These are phyloP conservation scores for Verticillium nonalfalfae DNA, from an alignment of 2,329 filamentous ascomycete species.

Conservation along the genomic window DNA sequence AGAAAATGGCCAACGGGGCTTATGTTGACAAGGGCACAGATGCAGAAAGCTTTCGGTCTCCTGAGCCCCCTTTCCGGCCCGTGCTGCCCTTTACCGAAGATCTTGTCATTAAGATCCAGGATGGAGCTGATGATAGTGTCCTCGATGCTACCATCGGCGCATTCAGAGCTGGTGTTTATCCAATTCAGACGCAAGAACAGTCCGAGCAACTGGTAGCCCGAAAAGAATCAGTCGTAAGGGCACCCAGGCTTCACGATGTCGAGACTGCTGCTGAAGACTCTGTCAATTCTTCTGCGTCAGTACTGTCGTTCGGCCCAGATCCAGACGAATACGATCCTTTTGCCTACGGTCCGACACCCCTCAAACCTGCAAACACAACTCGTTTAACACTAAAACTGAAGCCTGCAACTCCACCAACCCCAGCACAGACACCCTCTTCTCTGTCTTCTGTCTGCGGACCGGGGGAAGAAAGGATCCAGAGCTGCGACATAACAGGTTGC, in stretches of 20 bases:
- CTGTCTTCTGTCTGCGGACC: slow-evolving; percentile 4
- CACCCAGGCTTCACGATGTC: neutral
- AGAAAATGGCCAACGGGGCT: slow-evolving; percentile 18
- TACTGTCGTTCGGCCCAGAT: slow-evolving; percentile 3
- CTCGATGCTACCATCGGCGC: slow-evolving; percentile 40
- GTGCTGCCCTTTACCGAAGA: slow-evolving; percentile 50
- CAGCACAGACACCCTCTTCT: slow-evolving; percentile 34
- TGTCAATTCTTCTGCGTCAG: slow-evolving; percentile 4
- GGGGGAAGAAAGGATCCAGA: slow-evolving; percentile 31
- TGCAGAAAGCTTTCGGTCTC: slow-evolving; percentile 17
- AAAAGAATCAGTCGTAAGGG: neutral
- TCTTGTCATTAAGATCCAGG: slow-evolving; percentile 47
- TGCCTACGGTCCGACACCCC: slow-evolving; percentile 17
- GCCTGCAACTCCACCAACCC: slow-evolving; percentile 23
- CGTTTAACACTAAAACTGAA: neutral
- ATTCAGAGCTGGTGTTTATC: slow-evolving; percentile 33
- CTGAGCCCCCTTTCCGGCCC: slow-evolving; percentile 25
- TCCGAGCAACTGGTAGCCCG: neutral
- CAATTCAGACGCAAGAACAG: slow-evolving; percentile 10
- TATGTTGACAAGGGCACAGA: slow-evolving; percentile 35
- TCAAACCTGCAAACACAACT: neutral
- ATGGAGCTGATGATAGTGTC: slow-evolving; percentile 30
- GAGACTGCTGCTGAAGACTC: neutral
- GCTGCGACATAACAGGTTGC: slow-evolving; percentile 31
- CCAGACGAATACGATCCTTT: slow-evolving; percentile 43